Percentiles rank a stretch among this genome's conserved stretches.
Evolutionary conservation across 202 grass and related monocot genomes (phyloP).

Genomic region (Carex arenaria): DNA sequence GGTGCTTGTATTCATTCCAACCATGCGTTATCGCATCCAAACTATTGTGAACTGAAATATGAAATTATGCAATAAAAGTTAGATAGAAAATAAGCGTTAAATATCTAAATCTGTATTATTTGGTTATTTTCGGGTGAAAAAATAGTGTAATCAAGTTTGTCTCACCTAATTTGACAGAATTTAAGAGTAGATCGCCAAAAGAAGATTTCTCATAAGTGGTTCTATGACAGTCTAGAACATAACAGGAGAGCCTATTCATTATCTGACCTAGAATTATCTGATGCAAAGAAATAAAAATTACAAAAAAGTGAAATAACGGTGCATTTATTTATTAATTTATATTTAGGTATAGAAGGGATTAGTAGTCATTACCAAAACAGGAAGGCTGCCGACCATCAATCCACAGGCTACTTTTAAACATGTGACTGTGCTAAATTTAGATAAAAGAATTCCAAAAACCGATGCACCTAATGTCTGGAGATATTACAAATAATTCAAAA

Average conservation of each 20-base stretch:
- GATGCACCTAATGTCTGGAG: constrained; percentile 74
- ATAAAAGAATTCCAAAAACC: constrained; percentile 79
- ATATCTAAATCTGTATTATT: background rate
- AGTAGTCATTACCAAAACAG: constrained; percentile 62
- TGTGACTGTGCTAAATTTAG: constrained; percentile 70
- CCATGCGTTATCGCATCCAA: constrained; percentile 73
- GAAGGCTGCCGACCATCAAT: constrained; percentile 76
- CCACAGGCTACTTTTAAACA: constrained; percentile 78
- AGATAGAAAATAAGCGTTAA: background rate
- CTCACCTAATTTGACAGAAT: constrained; percentile 70
- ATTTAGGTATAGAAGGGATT: background rate
- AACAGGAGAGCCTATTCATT: constrained; percentile 79
- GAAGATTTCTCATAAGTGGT: constrained; percentile 43
- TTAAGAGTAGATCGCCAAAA: constrained; percentile 44
- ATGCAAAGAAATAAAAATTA: constrained; percentile 28
- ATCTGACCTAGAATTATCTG: constrained; percentile 85
- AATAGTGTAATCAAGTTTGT: background rate
- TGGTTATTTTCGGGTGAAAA: background rate
- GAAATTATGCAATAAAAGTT: constrained; percentile 30
- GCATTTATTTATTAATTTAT: background rate
- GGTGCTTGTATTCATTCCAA: constrained; percentile 88
- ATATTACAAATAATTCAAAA: constrained; percentile 13
- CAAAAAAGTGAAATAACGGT: background rate
- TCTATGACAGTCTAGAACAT: constrained; percentile 69
- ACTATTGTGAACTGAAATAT: constrained; percentile 78